Base-by-base conservation (phyloP, 306 rosid genomes). In the Ochetophila trinervis region DNA sequence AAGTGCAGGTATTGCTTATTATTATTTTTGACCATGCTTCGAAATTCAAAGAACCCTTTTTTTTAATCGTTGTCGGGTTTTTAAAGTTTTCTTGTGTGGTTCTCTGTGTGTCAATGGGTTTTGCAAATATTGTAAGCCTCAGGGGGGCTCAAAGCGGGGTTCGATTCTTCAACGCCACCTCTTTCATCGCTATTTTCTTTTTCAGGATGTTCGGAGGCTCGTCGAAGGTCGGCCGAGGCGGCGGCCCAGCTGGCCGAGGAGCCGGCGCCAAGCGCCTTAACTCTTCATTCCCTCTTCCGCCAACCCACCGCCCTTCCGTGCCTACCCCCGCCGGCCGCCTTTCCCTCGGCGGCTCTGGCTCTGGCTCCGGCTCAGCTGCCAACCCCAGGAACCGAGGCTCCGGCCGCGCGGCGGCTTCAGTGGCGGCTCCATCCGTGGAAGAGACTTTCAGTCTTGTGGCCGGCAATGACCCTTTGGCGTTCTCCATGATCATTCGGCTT, bases 181-280 rank as follows among this genome's bases (percentile, higher is more conserved):
- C 74, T 63, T 40, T 11, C 40, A 1, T 49, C 70, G 63, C 72
- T 27, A 61, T 68, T 53, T 57, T 57, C 37, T 23, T n/a, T 17
- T 44, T 56, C 62, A 54, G 65, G 71, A 93, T 93, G 99, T 93
- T 71, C 74, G 88, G 91, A 63, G 84, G 83, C 77, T 45, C 90
- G 45, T 85, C 99, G 65, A 93, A 93, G 79, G 70, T 78, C 67
- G 97, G 88, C 86, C 94, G 99, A 17, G 65, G 74, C 23, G 81
- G 78, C 71, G 78, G n/a, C n/a, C n/a, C 62, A 42, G 66, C 76
- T 7, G 86, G 84, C 48, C 79, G 83, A 0, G 95, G 86, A 21
- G 44, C 72, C 57, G 91, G 83, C 20, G 80, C 75, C 14, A 89
- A 90, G 79, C 85, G 86, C 15, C 80, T 60, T 50, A 76, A 44